Conservation (phyloP, 2,329 filamentous ascomycete species). For the Monilinia laxa region DNA sequence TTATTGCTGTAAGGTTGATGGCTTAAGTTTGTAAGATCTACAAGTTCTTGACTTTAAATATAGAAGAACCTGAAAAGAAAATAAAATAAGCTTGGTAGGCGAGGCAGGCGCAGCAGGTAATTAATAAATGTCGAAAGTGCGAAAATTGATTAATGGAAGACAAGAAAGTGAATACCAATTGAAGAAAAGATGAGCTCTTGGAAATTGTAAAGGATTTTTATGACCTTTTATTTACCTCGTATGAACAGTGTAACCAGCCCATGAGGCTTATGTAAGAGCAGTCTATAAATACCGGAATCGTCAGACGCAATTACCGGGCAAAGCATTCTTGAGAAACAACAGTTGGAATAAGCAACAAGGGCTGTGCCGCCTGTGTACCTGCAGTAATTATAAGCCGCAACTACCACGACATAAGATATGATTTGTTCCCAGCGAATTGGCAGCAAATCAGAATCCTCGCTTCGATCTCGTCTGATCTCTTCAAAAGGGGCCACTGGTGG, state of each 20-base stretch:
- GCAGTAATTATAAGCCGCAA: background rate
- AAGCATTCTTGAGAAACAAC: background rate
- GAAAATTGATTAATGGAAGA: too few species aligned
- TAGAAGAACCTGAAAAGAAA: background rate
- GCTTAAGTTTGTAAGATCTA: conserved; percentile 1
- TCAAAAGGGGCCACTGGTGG: background rate
- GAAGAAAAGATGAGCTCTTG: background rate
- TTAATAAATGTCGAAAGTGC: background rate
- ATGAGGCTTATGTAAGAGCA: background rate
- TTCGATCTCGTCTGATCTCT: background rate
- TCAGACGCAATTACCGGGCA: conserved; percentile 15
- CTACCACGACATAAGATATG: background rate
- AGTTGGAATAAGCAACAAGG: conserved; percentile 10
- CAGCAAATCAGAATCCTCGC: background rate
- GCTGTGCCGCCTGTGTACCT: conserved; percentile 16
- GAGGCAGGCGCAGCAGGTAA: background rate
- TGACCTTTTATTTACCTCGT: conserved; percentile 2
- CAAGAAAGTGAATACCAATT: conserved; percentile 8
- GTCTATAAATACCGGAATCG: conserved; percentile 16
- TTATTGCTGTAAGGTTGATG: background rate
- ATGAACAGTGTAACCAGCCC: too few species aligned
- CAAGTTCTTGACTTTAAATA: conserved; percentile 1
- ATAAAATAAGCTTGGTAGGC: background rate
- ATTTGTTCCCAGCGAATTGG: conserved; percentile 8
- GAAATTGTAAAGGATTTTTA: conserved; percentile 19